Conservation (phyloP, 306 rosid species). For the Albizia julibrissin region DNA sequence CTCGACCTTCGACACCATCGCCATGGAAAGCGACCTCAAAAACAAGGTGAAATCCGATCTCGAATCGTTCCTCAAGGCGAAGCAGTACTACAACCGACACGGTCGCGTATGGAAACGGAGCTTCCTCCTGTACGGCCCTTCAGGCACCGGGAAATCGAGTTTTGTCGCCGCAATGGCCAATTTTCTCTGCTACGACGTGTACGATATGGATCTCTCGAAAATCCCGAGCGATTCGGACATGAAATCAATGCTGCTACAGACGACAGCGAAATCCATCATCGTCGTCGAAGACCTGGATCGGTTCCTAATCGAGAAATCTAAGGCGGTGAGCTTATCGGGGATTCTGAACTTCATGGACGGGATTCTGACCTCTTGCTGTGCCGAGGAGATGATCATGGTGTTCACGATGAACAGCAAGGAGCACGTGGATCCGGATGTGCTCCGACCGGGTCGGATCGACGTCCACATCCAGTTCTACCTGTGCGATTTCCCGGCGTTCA, state of each 20-base stretch:
- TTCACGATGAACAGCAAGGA: constrained; percentile 80
- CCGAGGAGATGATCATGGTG: constrained; percentile 75
- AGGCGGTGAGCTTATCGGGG: constrained; percentile 56
- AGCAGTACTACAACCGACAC: constrained; percentile 64
- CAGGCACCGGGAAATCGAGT: constrained; percentile 91
- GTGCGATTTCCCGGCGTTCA: constrained; percentile 64
- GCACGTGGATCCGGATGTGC: constrained; percentile 51
- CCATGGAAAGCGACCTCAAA: constrained; percentile 79
- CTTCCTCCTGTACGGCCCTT: constrained; percentile 76
- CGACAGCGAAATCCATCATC: constrained; percentile 64
- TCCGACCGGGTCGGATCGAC: constrained; percentile 86
- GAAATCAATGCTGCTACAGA: constrained; percentile 53
- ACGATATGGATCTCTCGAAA: constrained; percentile 59
- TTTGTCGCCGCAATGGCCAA: constrained; percentile 94
- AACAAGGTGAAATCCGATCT: constrained; percentile 67
- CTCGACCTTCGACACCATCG: constrained; percentile 70
- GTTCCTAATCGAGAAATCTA: constrained; percentile 48
- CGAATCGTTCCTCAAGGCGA: constrained; percentile 71
- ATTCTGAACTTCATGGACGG: constrained; percentile 85
- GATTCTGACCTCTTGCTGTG: constrained; percentile 55
- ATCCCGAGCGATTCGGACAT: constrained; percentile 61
- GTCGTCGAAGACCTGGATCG: constrained; percentile 80
- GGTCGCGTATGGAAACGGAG: constrained; percentile 93
- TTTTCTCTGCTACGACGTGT: constrained; percentile 72
- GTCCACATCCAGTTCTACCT: constrained; percentile 70